These are phyloP conservation scores for Penicillium sp. DNA, from an alignment of 2,329 filamentous ascomycete species.

Conservation along the genomic window DNA sequence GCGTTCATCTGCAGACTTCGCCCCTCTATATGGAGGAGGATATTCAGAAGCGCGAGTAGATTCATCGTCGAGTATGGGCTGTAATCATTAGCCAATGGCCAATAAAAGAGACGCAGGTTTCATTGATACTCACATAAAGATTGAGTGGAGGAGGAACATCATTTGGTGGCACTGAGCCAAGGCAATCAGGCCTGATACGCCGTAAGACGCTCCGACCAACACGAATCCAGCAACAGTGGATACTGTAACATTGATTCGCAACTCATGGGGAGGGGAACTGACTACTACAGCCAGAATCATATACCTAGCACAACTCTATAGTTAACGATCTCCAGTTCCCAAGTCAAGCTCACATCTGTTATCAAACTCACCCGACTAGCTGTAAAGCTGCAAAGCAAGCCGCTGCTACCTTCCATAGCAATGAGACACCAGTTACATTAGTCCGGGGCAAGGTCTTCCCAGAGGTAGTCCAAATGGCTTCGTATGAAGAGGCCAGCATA, in stretches of 20 bases:
- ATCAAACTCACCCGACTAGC: neutral
- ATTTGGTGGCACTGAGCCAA: neutral
- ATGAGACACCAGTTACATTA: neutral
- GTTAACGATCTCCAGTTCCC: neutral
- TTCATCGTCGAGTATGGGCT: constrained; percentile 22
- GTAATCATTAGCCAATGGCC: neutral
- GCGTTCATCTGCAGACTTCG: constrained; percentile 29
- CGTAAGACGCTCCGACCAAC: neutral
- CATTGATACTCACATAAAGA: neutral
- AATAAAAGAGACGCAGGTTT: neutral
- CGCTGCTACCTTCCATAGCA: neutral
- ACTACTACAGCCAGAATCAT: constrained; percentile 4
- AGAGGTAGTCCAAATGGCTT: neutral
- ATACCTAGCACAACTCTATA: neutral
- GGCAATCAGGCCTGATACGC: neutral
- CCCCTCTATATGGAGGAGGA: constrained; percentile 33
- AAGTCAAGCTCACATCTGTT: neutral
- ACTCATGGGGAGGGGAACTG: neutral
- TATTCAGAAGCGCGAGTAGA: constrained; percentile 34
- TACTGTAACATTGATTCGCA: neutral
- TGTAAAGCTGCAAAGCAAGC: neutral
- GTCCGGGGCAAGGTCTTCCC: neutral
- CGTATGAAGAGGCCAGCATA: neutral
- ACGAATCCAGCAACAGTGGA: neutral
- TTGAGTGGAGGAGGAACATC: neutral